phyloP scores from a whole-genome alignment of 2,329 filamentous ascomycete species.

The Dactylellina parvicollis region DNA sequence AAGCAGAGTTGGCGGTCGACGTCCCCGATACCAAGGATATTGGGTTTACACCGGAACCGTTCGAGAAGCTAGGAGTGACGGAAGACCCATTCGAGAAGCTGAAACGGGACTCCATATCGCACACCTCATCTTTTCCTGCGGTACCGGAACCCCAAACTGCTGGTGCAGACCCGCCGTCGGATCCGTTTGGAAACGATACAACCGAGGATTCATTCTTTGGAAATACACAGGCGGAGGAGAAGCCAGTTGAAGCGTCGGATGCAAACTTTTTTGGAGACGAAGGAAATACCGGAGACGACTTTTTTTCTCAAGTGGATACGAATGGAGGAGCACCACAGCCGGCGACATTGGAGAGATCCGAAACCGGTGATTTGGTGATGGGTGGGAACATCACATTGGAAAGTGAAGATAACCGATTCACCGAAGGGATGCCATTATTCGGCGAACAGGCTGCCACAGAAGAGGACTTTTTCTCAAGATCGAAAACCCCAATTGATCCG shows the following conservation, averaged over 20 bases:
- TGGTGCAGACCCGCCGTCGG: background rate
- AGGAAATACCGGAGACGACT: conserved; percentile 27
- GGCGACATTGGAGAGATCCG: conserved; percentile 24
- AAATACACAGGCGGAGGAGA: background rate
- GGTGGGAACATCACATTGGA: conserved; percentile 11
- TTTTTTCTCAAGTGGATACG: conserved; percentile 26
- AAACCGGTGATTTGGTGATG: conserved; percentile 42
- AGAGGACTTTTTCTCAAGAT: conserved; percentile 53
- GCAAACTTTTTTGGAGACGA: conserved; percentile 50
- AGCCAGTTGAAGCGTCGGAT: conserved; percentile 39
- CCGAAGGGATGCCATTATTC: conserved; percentile 53
- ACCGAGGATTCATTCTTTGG: conserved; percentile 40
- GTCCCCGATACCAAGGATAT: conserved; percentile 50
- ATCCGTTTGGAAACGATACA: conserved; percentile 43
- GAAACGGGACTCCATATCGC: conserved; percentile 29
- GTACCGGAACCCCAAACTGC: conserved; percentile 34
- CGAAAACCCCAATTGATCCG: conserved; percentile 42
- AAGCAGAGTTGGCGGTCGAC: background rate
- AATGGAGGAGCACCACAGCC: conserved; percentile 2
- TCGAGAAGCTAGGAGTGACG: conserved; percentile 1
- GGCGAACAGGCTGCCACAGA: conserved; percentile 30
- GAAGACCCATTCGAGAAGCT: conserved; percentile 39
- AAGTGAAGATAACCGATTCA: conserved; percentile 28
- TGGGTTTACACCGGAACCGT: conserved; percentile 33
- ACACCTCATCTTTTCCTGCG: conserved; percentile 40